Evolutionary conservation across 208 protist species (phyloP), one percentile per base, ranked within the genome.

Genomic region (Crithidia brevicula): DNA sequence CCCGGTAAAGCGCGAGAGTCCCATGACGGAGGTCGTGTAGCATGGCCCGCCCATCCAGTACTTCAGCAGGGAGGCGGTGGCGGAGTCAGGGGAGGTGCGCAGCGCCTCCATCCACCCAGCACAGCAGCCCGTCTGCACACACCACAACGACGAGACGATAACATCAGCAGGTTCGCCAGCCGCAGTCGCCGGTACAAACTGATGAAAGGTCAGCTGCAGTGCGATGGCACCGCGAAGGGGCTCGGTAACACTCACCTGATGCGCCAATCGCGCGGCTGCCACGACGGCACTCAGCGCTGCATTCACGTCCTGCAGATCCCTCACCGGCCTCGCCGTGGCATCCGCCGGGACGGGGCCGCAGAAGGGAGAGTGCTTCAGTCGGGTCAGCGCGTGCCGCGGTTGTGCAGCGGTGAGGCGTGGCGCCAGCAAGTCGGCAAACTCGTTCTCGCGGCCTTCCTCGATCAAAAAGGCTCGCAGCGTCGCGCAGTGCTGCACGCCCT

Each of bases 31-130:
- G 8, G 70, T 77, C 0, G 73, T 80, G 73, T 67, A 84, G 79
- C 79, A 84, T 18, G 79, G 79, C 5, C 79, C 79, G 3, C 72
- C 73, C 22, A 79, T 46, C 64, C 66, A 71, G 68, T 58, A 84
- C 46, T 57, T 56, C 18, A 76, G 67, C 23, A 84, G 52, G 4
- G 42, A 40, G 1, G n/a, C 52, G 7, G 70, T 69, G 33, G 47
- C 38, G 15, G 57, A 71, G 33, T n/a, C 25, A 3, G 63, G 34
- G 33, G 62, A 34, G 10, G 49, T 34, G 40, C 51, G 25, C 11
- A 51, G 11, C 20, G 52, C 69, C 22, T 57, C 53, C 60, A 69
- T 62, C 70, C 51, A 67, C 0, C 56, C 52, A 18, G 49, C 23
- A 27, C 31, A 34, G 46, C 50, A 57, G 15, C 70, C 69, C 50